Evolutionary conservation across 2,329 filamentous ascomycete genomes (phyloP), one percentile per base, ranked within the genome.

Genomic region (Raffaelea deltoideospora): DNA sequence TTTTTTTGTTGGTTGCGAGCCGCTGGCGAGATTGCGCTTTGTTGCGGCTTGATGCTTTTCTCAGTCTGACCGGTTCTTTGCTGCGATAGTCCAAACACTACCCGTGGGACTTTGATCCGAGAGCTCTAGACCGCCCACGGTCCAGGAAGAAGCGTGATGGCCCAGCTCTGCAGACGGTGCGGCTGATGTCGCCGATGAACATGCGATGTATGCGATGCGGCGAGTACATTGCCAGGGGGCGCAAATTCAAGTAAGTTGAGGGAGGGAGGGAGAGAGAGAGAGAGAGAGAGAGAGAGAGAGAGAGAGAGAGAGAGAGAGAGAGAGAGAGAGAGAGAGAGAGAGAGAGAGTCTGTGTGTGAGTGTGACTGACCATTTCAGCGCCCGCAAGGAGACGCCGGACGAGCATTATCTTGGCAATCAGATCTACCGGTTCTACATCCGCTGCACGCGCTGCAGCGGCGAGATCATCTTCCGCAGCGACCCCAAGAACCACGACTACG

Each of bases 391-490:
- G 53, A 94, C 82, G 0, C 85, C 84, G 1, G 81, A 90, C 17
- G 82, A 95, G 50, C 82, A 79, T 47, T 98, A 98, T 61, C 74
- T 94, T 33, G 72, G 72, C 34, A 92, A 96, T 43, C 74, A 84
- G 42, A 86, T 93, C 44, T 90, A 79, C 60, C 74, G 80, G 22
- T 95, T 96, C 64, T 90, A 87, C 59, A 92, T 88, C 49, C 72
- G 84, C 8, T 95, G 88, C 59, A 93, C 87, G 24, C 64, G 85
- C 33, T 95, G 88, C 59, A 77, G 69, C 31, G 76, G 72, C 31
- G 85, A 94, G 52, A 94, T 96, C 47, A 86, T 83, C 0, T 93
- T 96, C 64, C 79, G 82, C 45, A 96, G 90, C 0, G 90, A 98
- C 48, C 90, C 90, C 0, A 92, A 92, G 57, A 87, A 87, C 51